These are phyloP conservation scores for Colletotrichum horii DNA, from an alignment of 2,329 filamentous ascomycete species.

Conservation along the genomic window DNA sequence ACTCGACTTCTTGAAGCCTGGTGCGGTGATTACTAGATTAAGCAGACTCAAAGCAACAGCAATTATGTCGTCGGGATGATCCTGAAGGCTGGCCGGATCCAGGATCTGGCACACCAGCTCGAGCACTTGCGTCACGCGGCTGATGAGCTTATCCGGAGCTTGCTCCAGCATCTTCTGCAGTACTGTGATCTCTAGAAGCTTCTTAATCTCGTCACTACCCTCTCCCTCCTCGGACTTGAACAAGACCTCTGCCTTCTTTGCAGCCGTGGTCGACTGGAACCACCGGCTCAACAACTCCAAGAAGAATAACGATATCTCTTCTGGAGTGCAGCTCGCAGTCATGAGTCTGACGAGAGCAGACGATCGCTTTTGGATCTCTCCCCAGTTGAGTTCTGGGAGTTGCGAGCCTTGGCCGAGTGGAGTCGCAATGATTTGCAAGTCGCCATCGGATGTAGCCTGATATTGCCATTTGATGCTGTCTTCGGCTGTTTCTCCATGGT, in stretches of 20 bases:
- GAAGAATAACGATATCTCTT: slow-evolving; percentile 66
- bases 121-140: slow-evolving; percentile 68
- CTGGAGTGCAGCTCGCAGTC: slow-evolving; percentile 52
- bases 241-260: slow-evolving; percentile 30
- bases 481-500: slow-evolving; percentile 48
- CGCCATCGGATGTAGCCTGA: slow-evolving; percentile 45
- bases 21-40: slow-evolving; percentile 63
- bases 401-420: slow-evolving; percentile 8
- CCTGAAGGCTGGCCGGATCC: slow-evolving; percentile 44
- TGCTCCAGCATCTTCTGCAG: slow-evolving; percentile 70
- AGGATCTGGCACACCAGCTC: slow-evolving; percentile 68
- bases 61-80: slow-evolving; percentile 52
- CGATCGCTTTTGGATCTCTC: slow-evolving; percentile 53
- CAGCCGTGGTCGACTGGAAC: slow-evolving; percentile 43
- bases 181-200: slow-evolving; percentile 64
- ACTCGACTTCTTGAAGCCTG: slow-evolving; percentile 57
- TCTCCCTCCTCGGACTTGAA: slow-evolving; percentile 32
- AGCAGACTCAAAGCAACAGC: slow-evolving; percentile 64
- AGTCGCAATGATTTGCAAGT: slow-evolving; percentile 54
- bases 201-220: slow-evolving; percentile 45
- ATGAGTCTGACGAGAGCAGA: slow-evolving; percentile 55
- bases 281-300: slow-evolving; percentile 63
- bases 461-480: slow-evolving; percentile 57
- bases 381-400: slow-evolving; percentile 40
- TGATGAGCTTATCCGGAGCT: slow-evolving; percentile 67